These are phyloP conservation scores for Ceratocystis harringtonii DNA, from an alignment of 2,329 filamentous ascomycete genomes.

Conservation along the genomic window DNA sequence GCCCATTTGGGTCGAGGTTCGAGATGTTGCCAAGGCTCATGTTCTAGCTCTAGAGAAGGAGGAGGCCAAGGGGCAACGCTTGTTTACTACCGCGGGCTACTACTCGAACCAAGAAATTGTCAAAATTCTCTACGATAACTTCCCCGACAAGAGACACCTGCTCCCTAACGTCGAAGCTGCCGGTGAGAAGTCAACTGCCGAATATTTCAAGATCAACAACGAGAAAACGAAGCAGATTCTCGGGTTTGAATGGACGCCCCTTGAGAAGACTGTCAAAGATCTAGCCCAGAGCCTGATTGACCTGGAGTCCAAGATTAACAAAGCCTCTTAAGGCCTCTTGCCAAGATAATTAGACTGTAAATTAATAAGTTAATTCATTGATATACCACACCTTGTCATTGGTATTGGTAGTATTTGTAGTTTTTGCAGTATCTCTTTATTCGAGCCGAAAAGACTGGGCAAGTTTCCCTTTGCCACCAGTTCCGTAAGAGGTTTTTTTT, in stretches of 20 bases:
- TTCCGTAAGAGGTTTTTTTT: background rate
- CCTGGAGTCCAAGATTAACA: constrained; percentile 9
- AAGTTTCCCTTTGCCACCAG: background rate
- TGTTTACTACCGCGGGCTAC: constrained; percentile 35
- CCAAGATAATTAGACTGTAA: background rate
- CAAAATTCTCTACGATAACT: constrained; percentile 30
- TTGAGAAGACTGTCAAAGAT: constrained; percentile 41
- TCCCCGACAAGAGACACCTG: constrained; percentile 35
- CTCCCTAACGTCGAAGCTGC: constrained; percentile 32
- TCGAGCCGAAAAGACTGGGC: background rate
- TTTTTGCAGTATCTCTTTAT: background rate
- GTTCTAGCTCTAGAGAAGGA: constrained; percentile 35
- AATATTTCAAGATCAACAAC: constrained; percentile 42
- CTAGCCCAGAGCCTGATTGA: constrained; percentile 12
- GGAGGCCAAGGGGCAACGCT: constrained; percentile 34
- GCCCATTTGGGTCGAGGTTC: constrained; percentile 39
- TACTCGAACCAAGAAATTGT: constrained; percentile 34
- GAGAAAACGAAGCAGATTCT: constrained; percentile 42
- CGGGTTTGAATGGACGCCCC: constrained; percentile 44
- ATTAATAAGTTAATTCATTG: background rate
- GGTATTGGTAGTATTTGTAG: background rate
- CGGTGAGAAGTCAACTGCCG: constrained; percentile 30
- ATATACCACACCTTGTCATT: background rate
- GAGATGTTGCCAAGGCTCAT: constrained; percentile 40
- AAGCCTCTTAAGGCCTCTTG: background rate